Base-by-base conservation (phyloP, 805 yeast genomes). In the Hanseniaspora lindneri region DNA sequence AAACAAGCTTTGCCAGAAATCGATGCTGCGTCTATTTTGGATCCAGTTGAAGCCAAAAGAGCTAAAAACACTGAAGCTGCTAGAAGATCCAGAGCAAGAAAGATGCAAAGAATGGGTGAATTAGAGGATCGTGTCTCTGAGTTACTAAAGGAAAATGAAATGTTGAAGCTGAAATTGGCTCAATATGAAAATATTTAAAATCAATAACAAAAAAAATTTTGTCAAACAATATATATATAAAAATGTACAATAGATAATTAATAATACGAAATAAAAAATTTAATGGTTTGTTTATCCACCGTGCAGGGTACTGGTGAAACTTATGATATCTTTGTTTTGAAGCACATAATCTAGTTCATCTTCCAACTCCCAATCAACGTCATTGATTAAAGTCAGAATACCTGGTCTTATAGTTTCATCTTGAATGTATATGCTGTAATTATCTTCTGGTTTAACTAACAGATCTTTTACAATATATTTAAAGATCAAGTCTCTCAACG, bases 1-100 rank as follows among this genome's bases (percentile, higher is more conserved):
- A 54, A 75, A 25, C 66, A 69, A 51, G 94, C 94, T 8, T 71
- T 86, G 64, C 69, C 72, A 55, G 94, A 94, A 9, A 72, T 87
- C 49, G 74, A 75, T 41, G 71, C 75, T 28, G 75, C 73, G 39
- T 62, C 69, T 23, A 41, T 48, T 37, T 66, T 62, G 42, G 95
- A 87, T 63, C 76, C 80, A n/a, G 74, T 73, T 50, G 76, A 85
- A 40, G 64, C 83, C 58, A 89, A 89, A 70, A 80, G 97, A 63
- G 97, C 97, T 8, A 80, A 89, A 66, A 89, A 92, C 74, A 89
- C 79, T 42, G 95, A 87, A 62, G 96, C 97, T 56, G 96, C 96
- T 7, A 79, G 96, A 65, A 77, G 96, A 61, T 86, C 95, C 24
- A 74, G 96, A 60, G 96, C 96, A 21, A 78, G 95, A 64, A 86